Base-by-base conservation (phyloP, 805 yeast genomes). In the Metschnikowia gruessii region DNA sequence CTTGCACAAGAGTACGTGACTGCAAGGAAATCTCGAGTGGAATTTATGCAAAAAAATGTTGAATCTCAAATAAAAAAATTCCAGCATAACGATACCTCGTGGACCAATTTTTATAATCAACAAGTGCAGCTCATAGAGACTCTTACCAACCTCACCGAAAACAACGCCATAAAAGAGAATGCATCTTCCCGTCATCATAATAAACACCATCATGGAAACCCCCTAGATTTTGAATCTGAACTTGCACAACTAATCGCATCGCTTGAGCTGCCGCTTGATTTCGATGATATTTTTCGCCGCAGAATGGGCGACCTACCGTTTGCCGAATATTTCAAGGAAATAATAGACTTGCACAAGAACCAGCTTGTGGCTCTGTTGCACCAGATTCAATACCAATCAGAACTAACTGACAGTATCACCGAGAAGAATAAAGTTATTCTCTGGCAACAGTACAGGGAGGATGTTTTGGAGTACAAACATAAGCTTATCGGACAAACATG, bases 81-180 rank as follows among this genome's bases (percentile, higher is more conserved):
- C 21, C 52, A 49, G 26, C 62, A 61, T 4, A 63, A 65, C 43
- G 73, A 69, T 18, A 51, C 56, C 38, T 58, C 60, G 37, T 69
- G 74, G 74, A 46, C 56, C 17, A 61, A 62, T 40, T 58, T 68
- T 13, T 67, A 57, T 49, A 55, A 53, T 21, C 63, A 61, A 45
- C 74, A 70, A 50, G 54, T 63, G n/a, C 68, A 67, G 31, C 60
- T 66, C 34, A 63, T 71, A 26, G 60, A 64, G 34, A 56, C 57
- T 30, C 61, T 70, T 31, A 63, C 59, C 48, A 59, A 61, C 42
- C 62, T 58, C 37, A 60, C 66, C 13, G 75, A 71, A 46, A 64
- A 66, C 47, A 39, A 57, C 16, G 55, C 66, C 9, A 46, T 63
- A 19, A 43, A 35, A 16, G 47, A 39, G 2, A 30, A 34, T 22